Evolutionary conservation across 1,284 basidiomycete genomes (phyloP).

Genomic region (Tilletia indica): DNA sequence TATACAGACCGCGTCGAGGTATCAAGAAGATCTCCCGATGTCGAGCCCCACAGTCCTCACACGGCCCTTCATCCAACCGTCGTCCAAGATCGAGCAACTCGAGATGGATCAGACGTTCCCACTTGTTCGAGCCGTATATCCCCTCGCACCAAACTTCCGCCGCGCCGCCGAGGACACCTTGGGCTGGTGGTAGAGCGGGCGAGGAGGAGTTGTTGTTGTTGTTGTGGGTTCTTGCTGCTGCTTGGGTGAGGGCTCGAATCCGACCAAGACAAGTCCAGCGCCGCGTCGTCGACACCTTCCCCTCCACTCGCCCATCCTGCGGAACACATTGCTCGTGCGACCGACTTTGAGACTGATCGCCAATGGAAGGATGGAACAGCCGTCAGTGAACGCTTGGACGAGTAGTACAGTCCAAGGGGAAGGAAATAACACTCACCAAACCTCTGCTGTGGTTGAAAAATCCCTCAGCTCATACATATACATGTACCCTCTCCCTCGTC

Average conservation of each 20-base stretch:
- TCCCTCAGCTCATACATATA: slow-evolving; percentile 41
- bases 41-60: slow-evolving; percentile 32
- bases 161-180: neutral
- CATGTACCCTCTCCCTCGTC: slow-evolving; percentile 28
- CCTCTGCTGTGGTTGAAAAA: neutral
- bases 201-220: no score
- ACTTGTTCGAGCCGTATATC: slow-evolving; percentile 30
- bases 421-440: neutral
- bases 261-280: slow-evolving; percentile 3
- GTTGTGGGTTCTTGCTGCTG: neutral
- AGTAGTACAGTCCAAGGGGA: neutral
- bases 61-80: slow-evolving; percentile 25
- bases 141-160: slow-evolving; percentile 21
- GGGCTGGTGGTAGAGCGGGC: slow-evolving; percentile 8
- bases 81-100: slow-evolving; percentile 29
- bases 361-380: neutral
- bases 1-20: slow-evolving; percentile 15
- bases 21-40: slow-evolving; percentile 44
- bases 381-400: neutral
- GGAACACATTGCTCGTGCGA: slow-evolving; percentile 31
- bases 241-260: slow-evolving; percentile 19
- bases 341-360: slow-evolving; percentile 36
- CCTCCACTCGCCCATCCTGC: slow-evolving; percentile 35
- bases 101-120: slow-evolving; percentile 39
- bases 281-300: slow-evolving; percentile 27